Percentiles rank a stretch among this genome's conserved stretches.
Conservation (phyloP, 2,329 filamentous ascomycete genomes). For the Aphanocladium album region DNA sequence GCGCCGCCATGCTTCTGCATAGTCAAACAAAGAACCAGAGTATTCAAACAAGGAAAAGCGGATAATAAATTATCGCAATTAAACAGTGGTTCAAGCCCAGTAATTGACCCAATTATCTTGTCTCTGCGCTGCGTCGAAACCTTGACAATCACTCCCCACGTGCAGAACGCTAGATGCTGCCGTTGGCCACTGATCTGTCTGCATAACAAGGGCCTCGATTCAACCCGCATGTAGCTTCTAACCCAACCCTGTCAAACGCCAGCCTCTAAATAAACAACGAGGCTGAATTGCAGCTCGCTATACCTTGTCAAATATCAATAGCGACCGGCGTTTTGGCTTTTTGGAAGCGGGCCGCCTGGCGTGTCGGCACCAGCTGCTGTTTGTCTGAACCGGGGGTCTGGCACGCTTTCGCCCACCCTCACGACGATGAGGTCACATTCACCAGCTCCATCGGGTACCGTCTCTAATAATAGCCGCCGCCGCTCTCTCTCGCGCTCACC, state of each 20-base stretch:
- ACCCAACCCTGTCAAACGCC: no score
- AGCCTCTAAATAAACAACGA: background rate
- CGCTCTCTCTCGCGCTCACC: conserved; percentile 9
- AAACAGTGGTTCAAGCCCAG: background rate
- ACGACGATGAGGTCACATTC: background rate
- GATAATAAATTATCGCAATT: background rate
- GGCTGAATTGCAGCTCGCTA: background rate
- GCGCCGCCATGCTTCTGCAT: no score
- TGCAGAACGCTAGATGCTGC: background rate
- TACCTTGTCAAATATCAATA: background rate
- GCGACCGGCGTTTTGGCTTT: background rate
- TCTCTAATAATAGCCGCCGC: background rate
- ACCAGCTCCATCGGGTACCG: background rate
- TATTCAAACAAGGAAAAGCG: background rate
- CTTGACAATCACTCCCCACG: background rate
- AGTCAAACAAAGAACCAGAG: no score
- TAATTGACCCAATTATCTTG: background rate
- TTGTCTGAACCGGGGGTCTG: no score
- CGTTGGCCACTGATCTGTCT: background rate
- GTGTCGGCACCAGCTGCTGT: no score
- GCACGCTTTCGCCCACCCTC: background rate
- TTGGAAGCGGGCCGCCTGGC: background rate
- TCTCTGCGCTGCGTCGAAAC: background rate
- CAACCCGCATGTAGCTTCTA: no score
- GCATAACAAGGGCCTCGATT: background rate